Conservation (phyloP, 768 basidiomycete species). For the Cystobasidium onofrii region DNA sequence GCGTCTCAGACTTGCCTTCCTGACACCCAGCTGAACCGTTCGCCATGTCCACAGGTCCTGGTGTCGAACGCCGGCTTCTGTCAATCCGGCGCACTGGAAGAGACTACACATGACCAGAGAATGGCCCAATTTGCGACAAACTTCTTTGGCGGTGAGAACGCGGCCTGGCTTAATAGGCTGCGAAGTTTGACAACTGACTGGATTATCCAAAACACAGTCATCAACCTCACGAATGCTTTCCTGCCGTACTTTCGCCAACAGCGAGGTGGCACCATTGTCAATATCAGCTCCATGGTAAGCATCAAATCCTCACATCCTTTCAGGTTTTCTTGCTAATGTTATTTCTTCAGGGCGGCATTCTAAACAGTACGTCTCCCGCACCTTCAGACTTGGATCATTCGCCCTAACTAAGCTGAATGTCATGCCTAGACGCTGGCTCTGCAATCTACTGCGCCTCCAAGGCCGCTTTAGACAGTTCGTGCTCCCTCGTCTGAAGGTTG, state of each 20-base stretch:
- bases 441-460: slow-evolving; percentile 18
- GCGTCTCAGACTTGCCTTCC: too few species aligned
- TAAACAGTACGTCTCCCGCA: slow-evolving; percentile 15
- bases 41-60: slow-evolving; percentile 7
- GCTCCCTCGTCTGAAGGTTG: not conserved
- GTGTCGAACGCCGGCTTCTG: slow-evolving; percentile 18
- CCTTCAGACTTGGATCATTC: too few species aligned
- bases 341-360: not conserved
- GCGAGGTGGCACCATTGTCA: slow-evolving; percentile 50
- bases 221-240: slow-evolving; percentile 54
- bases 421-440: not conserved
- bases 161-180: not conserved
- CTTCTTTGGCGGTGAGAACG: slow-evolving; percentile 49
- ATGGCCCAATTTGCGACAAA: slow-evolving; percentile 40
- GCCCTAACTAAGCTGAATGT: not conserved
- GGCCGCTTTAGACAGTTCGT: slow-evolving; percentile 13
- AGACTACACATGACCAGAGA: slow-evolving; percentile 2
- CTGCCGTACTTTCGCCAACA: slow-evolving; percentile 54
- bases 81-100: slow-evolving; percentile 8
- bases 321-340: not conserved
- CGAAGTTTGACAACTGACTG: not conserved
- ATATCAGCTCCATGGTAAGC: slow-evolving; percentile 43
- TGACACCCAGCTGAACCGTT: too few species aligned
- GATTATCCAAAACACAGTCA: not conserved
- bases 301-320: not conserved